Evolutionary conservation across 2,329 filamentous ascomycete genomes (phyloP).

Genomic region (Phoma sp.): DNA sequence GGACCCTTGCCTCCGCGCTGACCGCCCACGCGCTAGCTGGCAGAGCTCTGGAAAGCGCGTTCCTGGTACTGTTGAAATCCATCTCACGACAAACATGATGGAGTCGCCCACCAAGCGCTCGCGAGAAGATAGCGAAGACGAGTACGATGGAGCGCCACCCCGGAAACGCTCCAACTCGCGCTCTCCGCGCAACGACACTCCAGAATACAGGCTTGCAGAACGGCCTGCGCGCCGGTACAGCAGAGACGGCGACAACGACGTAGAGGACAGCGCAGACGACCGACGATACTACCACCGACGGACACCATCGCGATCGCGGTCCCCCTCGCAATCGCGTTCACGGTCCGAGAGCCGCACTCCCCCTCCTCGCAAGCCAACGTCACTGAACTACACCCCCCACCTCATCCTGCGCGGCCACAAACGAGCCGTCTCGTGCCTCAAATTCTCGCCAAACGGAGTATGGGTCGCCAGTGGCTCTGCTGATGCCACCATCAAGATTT

Average conservation of each 20-base stretch:
- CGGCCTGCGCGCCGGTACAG: conserved; percentile 45
- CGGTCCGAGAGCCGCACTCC: conserved; percentile 38
- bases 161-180: conserved; percentile 43
- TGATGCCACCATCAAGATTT: conserved; percentile 89
- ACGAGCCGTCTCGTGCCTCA: conserved; percentile 80
- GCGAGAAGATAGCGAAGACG: conserved; percentile 36
- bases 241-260: conserved; percentile 33
- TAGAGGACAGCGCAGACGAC: conserved; percentile 40
- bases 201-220: conserved; percentile 33
- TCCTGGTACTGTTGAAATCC: conserved; percentile 19
- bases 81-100: conserved; percentile 27
- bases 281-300: conserved; percentile 31
- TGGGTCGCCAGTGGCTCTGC: conserved; percentile 89
- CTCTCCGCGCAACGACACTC: conserved; percentile 28
- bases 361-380: conserved; percentile 57
- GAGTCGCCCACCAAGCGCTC: conserved; percentile 31
- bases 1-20: conserved; percentile 13
- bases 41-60: conserved; percentile 19
- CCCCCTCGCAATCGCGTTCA: conserved; percentile 27
- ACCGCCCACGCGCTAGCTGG: conserved; percentile 21
- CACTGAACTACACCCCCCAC: conserved; percentile 71
- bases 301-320: conserved; percentile 30
- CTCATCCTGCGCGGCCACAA: conserved; percentile 79
- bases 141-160: conserved; percentile 35
- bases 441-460: conserved; percentile 87